These are phyloP conservation scores for Daedalea quercina DNA, from an alignment of 768 basidiomycete genomes.

Conservation along the genomic window DNA sequence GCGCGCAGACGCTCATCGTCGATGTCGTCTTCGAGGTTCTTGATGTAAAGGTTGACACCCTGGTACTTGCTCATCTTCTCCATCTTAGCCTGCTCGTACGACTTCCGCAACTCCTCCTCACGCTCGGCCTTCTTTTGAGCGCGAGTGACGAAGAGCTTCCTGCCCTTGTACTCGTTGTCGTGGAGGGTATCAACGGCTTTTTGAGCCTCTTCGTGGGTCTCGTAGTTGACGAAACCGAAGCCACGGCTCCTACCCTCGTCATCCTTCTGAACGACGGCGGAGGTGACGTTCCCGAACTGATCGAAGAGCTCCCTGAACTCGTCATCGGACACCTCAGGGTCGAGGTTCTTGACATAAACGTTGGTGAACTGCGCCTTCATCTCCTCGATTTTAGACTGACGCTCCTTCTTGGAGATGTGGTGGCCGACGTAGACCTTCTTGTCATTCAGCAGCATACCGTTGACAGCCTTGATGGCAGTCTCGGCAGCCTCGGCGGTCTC, in stretches of 20 bases:
- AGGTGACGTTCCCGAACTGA: slow-evolving; percentile 78
- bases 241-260: slow-evolving; percentile 92
- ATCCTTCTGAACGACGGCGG: slow-evolving; percentile 77
- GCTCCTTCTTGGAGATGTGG: slow-evolving; percentile 98
- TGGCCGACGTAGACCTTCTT: slow-evolving; percentile 99
- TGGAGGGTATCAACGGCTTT: slow-evolving; percentile 85
- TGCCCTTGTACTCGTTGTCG: slow-evolving; percentile 77
- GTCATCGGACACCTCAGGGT: slow-evolving; percentile 73
- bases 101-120: slow-evolving; percentile 90
- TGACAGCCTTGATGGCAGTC: slow-evolving; percentile 95
- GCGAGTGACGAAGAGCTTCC: slow-evolving; percentile 90
- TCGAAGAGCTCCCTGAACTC: slow-evolving; percentile 82
- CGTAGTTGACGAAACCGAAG: slow-evolving; percentile 98
- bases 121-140: slow-evolving; percentile 99
- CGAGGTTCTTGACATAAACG: slow-evolving; percentile 97
- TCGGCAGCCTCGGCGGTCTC: slow-evolving; percentile 96
- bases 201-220: slow-evolving; percentile 87
- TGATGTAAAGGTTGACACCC: slow-evolving; percentile 98
- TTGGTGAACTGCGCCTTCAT: slow-evolving; percentile 98
- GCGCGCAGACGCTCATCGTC: slow-evolving; percentile 95
- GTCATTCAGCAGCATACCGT: slow-evolving; percentile 99
- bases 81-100: slow-evolving; percentile 93
- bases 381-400: slow-evolving; percentile 97
- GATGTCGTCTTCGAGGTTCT: slow-evolving; percentile 97
- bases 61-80: slow-evolving; percentile 98